These are phyloP conservation scores for Rosa multiflora DNA, from an alignment of 306 rosid species.

Conservation along the genomic window DNA sequence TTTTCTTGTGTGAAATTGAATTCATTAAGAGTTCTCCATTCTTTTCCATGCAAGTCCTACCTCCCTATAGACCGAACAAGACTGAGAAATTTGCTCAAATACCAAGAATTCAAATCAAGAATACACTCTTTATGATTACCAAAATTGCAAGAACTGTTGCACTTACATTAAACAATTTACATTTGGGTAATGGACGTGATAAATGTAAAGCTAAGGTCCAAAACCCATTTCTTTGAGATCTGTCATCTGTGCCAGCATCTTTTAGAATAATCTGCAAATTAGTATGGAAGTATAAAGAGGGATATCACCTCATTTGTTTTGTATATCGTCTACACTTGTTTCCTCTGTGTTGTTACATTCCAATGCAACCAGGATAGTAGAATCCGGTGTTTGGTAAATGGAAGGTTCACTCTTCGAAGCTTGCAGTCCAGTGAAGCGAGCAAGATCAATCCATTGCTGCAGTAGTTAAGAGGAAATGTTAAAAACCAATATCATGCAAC, in stretches of 20 bases:
- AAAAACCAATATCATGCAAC: not conserved
- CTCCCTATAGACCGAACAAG: not conserved
- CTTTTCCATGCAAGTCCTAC: not conserved
- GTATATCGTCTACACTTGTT: conserved; percentile 51
- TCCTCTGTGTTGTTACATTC: conserved; percentile 67
- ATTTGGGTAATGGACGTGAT: conserved; percentile 4
- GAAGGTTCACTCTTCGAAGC: conserved; percentile 51
- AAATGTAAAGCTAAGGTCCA: conserved; percentile 12
- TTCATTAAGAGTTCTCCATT: not conserved
- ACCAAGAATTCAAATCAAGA: not conserved
- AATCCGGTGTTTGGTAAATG: conserved; percentile 40
- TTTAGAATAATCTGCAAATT: conserved; percentile 28
- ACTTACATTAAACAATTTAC: conserved; percentile 13
- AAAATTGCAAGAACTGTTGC: conserved; percentile 24
- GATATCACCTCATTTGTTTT: conserved; percentile 52
- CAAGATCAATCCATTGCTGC: conserved; percentile 99
- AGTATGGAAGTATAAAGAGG: conserved; percentile 9
- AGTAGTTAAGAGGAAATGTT: conserved; percentile 25
- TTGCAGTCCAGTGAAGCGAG: conserved; percentile 79
- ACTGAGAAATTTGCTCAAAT: not conserved
- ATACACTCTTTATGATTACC: conserved; percentile 6
- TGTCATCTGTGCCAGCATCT: conserved; percentile 34
- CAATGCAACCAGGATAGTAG: conserved; percentile 52
- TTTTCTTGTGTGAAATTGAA: not conserved
- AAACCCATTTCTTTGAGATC: conserved; percentile 21